Evolutionary conservation across 2,329 filamentous ascomycete species (phyloP).

Genomic region (Aureobasidium sp.): DNA sequence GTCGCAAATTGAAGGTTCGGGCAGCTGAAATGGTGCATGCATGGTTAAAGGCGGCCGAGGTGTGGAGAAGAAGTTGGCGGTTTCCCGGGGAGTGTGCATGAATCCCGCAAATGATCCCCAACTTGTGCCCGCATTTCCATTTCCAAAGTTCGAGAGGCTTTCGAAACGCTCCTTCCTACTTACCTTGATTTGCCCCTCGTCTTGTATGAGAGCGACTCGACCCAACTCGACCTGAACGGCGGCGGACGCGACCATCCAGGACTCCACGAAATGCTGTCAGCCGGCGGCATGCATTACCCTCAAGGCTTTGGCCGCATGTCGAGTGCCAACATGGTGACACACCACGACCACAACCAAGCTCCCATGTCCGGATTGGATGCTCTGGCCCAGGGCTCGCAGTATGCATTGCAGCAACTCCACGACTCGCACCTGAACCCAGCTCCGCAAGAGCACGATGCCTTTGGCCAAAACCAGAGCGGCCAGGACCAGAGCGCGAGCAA

Average conservation of each 20-base stretch:
- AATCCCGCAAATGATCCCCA: not conserved
- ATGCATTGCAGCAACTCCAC: conserved; percentile 63
- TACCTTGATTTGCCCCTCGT: not conserved
- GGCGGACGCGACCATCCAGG: not conserved
- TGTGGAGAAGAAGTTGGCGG: conserved; percentile 4
- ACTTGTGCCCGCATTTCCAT: not conserved
- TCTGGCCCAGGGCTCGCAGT: conserved; percentile 62
- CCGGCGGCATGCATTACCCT: conserved; percentile 22
- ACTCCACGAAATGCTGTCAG: conserved; percentile 22
- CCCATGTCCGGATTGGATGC: conserved; percentile 46
- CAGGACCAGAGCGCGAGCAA: not conserved
- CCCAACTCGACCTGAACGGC: not conserved
- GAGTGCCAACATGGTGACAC: conserved; percentile 21
- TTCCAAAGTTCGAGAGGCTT: not conserved
- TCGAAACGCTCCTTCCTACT: conserved; percentile 1
- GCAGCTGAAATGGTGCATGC: not conserved
- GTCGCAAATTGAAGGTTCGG: not conserved
- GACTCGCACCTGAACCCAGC: conserved; percentile 36
- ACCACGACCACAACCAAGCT: conserved; percentile 17
- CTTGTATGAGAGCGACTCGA: not conserved
- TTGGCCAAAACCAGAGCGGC: not conserved
- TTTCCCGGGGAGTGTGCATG: not conserved
- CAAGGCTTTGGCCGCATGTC: conserved; percentile 19
- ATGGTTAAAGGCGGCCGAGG: not conserved
- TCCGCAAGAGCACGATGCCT: conserved; percentile 29